These are phyloP conservation scores for Epithele typhae DNA, from an alignment of 768 basidiomycete species.

Conservation along the genomic window DNA sequence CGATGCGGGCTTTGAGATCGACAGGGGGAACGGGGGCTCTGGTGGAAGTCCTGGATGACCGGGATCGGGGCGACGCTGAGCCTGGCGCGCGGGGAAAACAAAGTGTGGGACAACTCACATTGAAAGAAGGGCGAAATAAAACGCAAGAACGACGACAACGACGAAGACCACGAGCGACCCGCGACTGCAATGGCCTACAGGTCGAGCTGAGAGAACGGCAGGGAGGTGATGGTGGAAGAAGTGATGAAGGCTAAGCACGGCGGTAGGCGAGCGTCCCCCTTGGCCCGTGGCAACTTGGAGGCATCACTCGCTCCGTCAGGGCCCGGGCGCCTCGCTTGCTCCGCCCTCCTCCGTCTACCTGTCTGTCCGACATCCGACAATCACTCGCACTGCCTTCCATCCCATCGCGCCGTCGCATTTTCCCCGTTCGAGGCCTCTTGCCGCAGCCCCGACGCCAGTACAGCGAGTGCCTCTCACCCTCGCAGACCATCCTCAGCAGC, in stretches of 20 bases:
- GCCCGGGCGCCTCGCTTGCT: not conserved
- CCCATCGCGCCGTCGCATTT: not conserved
- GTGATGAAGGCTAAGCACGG: slow-evolving; percentile 9
- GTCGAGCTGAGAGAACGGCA: slow-evolving; percentile 15
- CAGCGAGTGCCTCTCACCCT: no score
- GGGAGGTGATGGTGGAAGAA: slow-evolving; percentile 20
- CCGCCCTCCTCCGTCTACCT: not conserved
- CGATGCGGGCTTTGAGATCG: slow-evolving; percentile 80
- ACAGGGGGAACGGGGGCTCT: slow-evolving; percentile 25
- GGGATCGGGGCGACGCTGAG: not conserved
- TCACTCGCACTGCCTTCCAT: slow-evolving; percentile 8
- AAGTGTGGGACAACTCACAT: slow-evolving; percentile 17
- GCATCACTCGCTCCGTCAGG: no score
- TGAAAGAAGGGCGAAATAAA: slow-evolving; percentile 17
- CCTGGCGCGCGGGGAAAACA: slow-evolving; percentile 4
- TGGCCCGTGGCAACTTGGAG: no score
- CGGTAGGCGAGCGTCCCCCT: not conserved
- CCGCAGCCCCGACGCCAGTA: no score
- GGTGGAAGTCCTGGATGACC: slow-evolving; percentile 21
- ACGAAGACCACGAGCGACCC: slow-evolving; percentile 29
- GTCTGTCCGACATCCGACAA: slow-evolving; percentile 3
- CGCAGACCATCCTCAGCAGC: no score
- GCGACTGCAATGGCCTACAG: slow-evolving; percentile 27
- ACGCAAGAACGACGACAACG: slow-evolving; percentile 10
- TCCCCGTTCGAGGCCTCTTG: no score